Evolutionary conservation across 1,284 basidiomycete genomes (phyloP).

Genomic region (Cryptococcus sp.): DNA sequence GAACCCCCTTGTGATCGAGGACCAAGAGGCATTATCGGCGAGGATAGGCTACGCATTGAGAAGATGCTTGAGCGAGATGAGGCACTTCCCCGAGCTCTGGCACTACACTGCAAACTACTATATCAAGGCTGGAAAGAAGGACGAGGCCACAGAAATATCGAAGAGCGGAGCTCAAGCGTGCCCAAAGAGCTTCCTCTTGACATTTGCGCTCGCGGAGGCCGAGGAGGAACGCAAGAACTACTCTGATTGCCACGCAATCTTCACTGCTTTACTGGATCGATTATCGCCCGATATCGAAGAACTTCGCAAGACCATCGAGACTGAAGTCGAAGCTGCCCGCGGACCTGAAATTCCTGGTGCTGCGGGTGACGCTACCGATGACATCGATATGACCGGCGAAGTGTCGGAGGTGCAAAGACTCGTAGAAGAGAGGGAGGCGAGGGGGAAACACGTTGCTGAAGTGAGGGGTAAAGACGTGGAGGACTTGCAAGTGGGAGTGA

Average conservation of each 20-base stretch:
- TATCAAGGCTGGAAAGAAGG: slow-evolving; percentile 68
- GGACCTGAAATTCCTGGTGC: slow-evolving; percentile 48
- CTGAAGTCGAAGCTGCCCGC: slow-evolving; percentile 54
- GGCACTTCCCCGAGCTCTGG: slow-evolving; percentile 96
- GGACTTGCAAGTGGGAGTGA: slow-evolving; percentile 55
- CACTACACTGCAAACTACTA: slow-evolving; percentile 88
- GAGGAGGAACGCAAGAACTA: slow-evolving; percentile 70
- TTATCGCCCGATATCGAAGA: slow-evolving; percentile 73
- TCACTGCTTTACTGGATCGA: slow-evolving; percentile 69
- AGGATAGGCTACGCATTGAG: slow-evolving; percentile 82
- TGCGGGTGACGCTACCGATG: slow-evolving; percentile 24
- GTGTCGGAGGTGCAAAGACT: slow-evolving; percentile 54
- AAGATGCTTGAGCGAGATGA: slow-evolving; percentile 79
- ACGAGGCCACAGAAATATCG: slow-evolving; percentile 79
- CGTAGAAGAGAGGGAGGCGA: slow-evolving; percentile 67
- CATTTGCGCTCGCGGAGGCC: slow-evolving; percentile 84
- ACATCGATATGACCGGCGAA: slow-evolving; percentile 44
- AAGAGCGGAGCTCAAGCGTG: slow-evolving; percentile 87
- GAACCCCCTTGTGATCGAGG: slow-evolving; percentile 88
- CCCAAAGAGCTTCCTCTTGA: slow-evolving; percentile 81
- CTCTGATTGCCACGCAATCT: slow-evolving; percentile 67
- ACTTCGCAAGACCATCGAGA: slow-evolving; percentile 61
- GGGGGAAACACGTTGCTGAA: slow-evolving; percentile 56
- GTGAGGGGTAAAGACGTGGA: slow-evolving; percentile 56
- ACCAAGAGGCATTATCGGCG: slow-evolving; percentile 65